Conservation (phyloP, 768 basidiomycete species). For the Kondoa subrosea region DNA sequence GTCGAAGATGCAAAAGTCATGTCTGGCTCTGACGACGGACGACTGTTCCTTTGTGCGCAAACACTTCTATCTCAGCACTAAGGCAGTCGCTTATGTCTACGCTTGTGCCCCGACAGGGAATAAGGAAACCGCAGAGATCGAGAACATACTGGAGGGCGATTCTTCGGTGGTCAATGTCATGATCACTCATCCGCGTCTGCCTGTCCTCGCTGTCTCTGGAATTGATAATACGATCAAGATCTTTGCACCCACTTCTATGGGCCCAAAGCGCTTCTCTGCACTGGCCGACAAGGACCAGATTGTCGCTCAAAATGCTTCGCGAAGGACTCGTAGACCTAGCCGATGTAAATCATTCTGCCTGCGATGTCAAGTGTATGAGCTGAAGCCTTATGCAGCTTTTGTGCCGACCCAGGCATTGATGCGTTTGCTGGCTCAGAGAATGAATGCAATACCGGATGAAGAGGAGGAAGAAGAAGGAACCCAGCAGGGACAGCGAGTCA, state of each 20-base stretch:
- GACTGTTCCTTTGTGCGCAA: slow-evolving; percentile 19
- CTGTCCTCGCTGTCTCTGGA: slow-evolving; percentile 23
- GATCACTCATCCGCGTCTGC: slow-evolving; percentile 22
- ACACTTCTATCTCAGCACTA: no score
- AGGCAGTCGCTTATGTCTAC: no score
- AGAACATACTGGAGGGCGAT: slow-evolving; percentile 23
- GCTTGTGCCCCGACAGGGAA: no score
- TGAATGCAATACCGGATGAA: background rate
- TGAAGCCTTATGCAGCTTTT: no score
- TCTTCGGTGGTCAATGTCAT: slow-evolving; percentile 24
- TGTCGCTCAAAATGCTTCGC: background rate
- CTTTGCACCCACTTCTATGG: slow-evolving; percentile 22
- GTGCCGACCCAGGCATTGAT: background rate
- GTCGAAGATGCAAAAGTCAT: slow-evolving; percentile 13
- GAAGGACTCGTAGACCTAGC: background rate
- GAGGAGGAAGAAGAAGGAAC: background rate
- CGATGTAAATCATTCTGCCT: background rate
- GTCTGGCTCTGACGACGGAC: slow-evolving; percentile 21
- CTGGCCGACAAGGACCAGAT: slow-evolving; percentile 10
- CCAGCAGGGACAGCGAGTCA: background rate
- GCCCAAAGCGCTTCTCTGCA: background rate
- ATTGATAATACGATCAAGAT: slow-evolving; percentile 23
- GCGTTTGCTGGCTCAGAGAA: background rate
- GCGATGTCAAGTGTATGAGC: no score
- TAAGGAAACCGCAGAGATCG: slow-evolving; percentile 16